Conservation (phyloP, 495 filamentous ascomycete species). For the Tuber umbilicatum region DNA sequence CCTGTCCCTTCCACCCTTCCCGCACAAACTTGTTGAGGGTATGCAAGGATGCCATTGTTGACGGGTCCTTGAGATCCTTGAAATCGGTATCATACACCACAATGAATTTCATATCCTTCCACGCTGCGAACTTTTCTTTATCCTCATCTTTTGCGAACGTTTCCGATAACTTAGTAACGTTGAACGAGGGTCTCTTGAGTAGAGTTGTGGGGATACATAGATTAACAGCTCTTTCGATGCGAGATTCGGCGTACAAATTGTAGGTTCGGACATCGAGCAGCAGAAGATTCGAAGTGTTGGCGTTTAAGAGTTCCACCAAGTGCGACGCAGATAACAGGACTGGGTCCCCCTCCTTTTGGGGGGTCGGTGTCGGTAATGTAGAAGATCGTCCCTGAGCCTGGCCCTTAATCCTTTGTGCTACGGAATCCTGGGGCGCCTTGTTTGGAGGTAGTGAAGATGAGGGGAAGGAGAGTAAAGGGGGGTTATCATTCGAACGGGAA, state of each 20-base stretch:
- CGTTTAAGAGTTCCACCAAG: slow-evolving; percentile 57
- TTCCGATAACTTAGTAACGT: slow-evolving; percentile 77
- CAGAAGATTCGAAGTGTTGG: slow-evolving; percentile 54
- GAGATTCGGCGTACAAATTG: slow-evolving; percentile 67
- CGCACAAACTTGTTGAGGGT: slow-evolving; percentile 85
- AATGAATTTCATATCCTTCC: slow-evolving; percentile 66
- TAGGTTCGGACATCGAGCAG: slow-evolving; percentile 85
- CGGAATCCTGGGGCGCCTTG: neutral
- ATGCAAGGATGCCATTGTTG: slow-evolving; percentile 61
- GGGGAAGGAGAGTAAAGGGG: slow-evolving; percentile 16
- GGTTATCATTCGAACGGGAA: slow-evolving; percentile 19
- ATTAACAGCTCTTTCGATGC: slow-evolving; percentile 73
- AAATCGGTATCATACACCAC: slow-evolving; percentile 82
- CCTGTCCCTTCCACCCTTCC: slow-evolving; percentile 71
- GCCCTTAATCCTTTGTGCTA: slow-evolving; percentile 25
- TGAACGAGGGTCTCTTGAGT: slow-evolving; percentile 83
- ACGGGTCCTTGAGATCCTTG: slow-evolving; percentile 66
- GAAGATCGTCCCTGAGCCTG: slow-evolving; percentile 48
- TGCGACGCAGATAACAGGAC: slow-evolving; percentile 58
- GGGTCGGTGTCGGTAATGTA: slow-evolving; percentile 53
- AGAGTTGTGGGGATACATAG: slow-evolving; percentile 93
- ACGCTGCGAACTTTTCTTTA: slow-evolving; percentile 65
- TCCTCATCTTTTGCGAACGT: slow-evolving; percentile 75
- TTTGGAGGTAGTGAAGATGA: slow-evolving; percentile 18
- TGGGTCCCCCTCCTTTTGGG: slow-evolving; percentile 47